Percentiles rank a stretch among this genome's conserved stretches.
phyloP scores from a whole-genome alignment of 192 early-diverging fungal species.

The Umbelopsis isabellina region DNA sequence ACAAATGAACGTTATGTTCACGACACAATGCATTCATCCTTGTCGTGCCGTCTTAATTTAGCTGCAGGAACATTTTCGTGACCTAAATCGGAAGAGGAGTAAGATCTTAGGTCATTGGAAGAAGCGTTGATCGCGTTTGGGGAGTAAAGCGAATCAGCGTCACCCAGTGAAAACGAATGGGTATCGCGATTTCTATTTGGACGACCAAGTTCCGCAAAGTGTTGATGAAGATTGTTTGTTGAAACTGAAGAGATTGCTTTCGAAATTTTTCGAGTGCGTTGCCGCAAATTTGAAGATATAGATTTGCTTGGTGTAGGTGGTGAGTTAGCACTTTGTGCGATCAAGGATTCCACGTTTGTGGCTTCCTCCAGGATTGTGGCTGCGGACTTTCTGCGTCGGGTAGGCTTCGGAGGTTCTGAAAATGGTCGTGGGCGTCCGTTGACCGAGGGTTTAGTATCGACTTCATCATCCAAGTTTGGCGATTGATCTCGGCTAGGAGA shows the following conservation, averaged over 20 bases:
- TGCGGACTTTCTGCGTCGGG: background rate
- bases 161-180: too few species aligned
- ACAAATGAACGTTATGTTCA: background rate
- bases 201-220: conserved; percentile 1
- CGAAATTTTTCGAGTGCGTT: conserved; percentile 27
- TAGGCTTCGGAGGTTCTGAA: conserved; percentile 9
- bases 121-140: background rate
- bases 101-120: background rate
- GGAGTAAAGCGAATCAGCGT: too few species aligned
- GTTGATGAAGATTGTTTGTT: conserved; percentile 1
- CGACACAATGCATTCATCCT: conserved; percentile 29
- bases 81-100: background rate
- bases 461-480: background rate
- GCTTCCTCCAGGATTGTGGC: conserved; percentile 13
- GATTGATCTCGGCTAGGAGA: background rate
- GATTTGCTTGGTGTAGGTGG: background rate
- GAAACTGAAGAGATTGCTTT: conserved; percentile 20
- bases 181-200: background rate
- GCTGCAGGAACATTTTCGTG: background rate
- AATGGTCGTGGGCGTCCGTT: background rate
- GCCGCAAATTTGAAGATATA: conserved; percentile 14
- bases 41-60: background rate
- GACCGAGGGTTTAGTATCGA: background rate
- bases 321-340: background rate
- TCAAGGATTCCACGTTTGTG: conserved; percentile 5